Conservation (phyloP, 1,284 basidiomycete genomes). For the Tetrapyrgos nigripes region DNA sequence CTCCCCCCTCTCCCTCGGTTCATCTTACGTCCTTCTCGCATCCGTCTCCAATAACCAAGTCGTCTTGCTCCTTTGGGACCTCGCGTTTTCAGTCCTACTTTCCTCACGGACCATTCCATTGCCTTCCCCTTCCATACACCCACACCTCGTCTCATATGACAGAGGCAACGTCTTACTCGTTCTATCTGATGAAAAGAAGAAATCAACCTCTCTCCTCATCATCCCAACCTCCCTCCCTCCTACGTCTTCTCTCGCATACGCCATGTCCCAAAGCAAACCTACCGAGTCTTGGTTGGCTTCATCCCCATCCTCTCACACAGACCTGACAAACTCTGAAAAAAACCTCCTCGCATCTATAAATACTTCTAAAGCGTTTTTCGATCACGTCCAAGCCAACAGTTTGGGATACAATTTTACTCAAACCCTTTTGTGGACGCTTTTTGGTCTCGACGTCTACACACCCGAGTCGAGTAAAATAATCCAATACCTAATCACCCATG, state of each 20-base stretch:
- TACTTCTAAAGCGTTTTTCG: slow-evolving; percentile 58
- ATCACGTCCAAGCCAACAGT: slow-evolving; percentile 49
- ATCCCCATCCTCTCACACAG: background rate
- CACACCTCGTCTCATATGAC: slow-evolving; percentile 2
- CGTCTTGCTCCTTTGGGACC: slow-evolving; percentile 73
- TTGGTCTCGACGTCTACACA: slow-evolving; percentile 44
- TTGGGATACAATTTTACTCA: slow-evolving; percentile 63
- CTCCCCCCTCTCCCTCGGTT: slow-evolving; percentile 60
- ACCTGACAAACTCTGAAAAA: too few relatives aligned
- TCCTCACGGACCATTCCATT: slow-evolving; percentile 57
- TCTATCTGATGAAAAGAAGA: slow-evolving; percentile 39
- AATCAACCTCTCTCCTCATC: slow-evolving; percentile 54
- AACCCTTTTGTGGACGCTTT: slow-evolving; percentile 53
- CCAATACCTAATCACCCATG: slow-evolving; percentile 57
- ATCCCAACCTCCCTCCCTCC: slow-evolving; percentile 59
- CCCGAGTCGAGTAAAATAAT: slow-evolving; percentile 60
- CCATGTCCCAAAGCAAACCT: slow-evolving; percentile 57
- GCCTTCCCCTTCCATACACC: slow-evolving; percentile 49
- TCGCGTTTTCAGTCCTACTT: slow-evolving; percentile 72
- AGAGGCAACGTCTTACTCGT: slow-evolving; percentile 61
- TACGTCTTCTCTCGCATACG: slow-evolving; percentile 64
- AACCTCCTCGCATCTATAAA: slow-evolving; percentile 28
- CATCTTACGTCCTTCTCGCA: slow-evolving; percentile 70
- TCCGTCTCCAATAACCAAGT: slow-evolving; percentile 53
- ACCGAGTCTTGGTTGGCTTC: slow-evolving; percentile 58